Evolutionary conservation across 2,329 filamentous ascomycete genomes (phyloP).

Genomic region (Fusarium avenaceum): DNA sequence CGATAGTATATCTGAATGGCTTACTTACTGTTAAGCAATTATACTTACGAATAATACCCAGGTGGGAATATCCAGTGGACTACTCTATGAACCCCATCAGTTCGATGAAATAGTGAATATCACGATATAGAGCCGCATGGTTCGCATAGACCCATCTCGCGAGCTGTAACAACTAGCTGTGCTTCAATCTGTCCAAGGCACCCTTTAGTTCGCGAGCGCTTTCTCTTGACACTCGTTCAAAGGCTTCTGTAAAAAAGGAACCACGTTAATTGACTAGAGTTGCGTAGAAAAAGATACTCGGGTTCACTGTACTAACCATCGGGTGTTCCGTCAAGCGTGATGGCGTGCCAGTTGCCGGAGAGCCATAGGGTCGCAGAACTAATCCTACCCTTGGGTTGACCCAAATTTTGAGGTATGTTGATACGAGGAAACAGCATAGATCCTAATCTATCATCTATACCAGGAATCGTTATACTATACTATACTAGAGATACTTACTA

Average conservation of each 20-base stretch:
- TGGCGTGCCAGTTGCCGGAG: constrained; percentile 42
- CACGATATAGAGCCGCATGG: too few relatives aligned
- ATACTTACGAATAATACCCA: too few relatives aligned
- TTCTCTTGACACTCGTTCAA: constrained; percentile 39
- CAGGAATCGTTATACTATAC: neutral
- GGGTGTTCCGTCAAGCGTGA: constrained; percentile 40
- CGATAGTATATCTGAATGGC: too few relatives aligned
- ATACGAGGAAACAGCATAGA: constrained; percentile 30
- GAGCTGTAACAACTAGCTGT: neutral
- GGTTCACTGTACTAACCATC: constrained; percentile 31
- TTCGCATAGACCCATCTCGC: too few relatives aligned
- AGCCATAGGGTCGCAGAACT: constrained; percentile 42
- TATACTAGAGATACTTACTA: constrained; percentile 10
- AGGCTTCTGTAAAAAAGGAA: constrained; percentile 20
- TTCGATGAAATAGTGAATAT: too few relatives aligned
- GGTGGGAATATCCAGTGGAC: too few relatives aligned
- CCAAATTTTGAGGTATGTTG: constrained; percentile 24
- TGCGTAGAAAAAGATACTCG: neutral
- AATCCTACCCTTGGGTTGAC: constrained; percentile 5
- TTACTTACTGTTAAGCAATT: too few relatives aligned
- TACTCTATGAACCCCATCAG: too few relatives aligned
- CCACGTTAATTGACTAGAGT: neutral
- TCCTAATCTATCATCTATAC: neutral
- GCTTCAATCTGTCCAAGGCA: neutral
- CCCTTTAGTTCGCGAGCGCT: constrained; percentile 18